Evolutionary conservation across 768 basidiomycete genomes (phyloP), one percentile per base, ranked within the genome.

Genomic region (Lepiota venenata): DNA sequence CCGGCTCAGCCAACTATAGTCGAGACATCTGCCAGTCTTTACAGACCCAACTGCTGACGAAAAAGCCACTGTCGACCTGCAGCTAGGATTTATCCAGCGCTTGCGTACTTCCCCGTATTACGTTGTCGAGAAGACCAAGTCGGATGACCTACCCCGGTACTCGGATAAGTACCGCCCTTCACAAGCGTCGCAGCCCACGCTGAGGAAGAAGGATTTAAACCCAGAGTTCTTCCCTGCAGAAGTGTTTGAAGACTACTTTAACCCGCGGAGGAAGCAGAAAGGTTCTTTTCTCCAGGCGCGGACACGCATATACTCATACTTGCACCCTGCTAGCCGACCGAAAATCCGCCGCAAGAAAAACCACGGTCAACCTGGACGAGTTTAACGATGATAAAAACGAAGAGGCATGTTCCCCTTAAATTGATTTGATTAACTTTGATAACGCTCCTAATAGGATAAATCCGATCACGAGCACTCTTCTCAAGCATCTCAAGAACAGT

Each of bases 131-230:
- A 69, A 76, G 37, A 79, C 77, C 10, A 91, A 85, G 69, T 82
- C 86, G 3, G 78, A 76, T 89, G 91, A 91, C 40, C 70, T 93
- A 3, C 82, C 87, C 40, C 83, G 88, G 25, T 93, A 91, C 65
- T 91, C 89, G 15, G 91, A 93, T 69, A 90, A 88, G 68, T 91
- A 92, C 66, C 79, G 85, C 6, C 82, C 85, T 2, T 83, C 83
- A 7, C 66, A 73, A 5, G 63, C 76, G 6, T 76, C 79, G 1
- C 84, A 84, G 53, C 88, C 90, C 10, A 73, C 79, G 37, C 74
- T 93, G 55, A 87, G 85, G 64, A 77, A 82, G 47, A 83, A 79
- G 59, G 84, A 89, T 22, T 71, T 93, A 3, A 81, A 91, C 56
- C 77, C 79, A 51, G 79, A 86, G 0, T 92, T 90, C 73, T 93